Base-by-base conservation (phyloP, 2,329 filamentous ascomycete species). In the Penicillium sp. region DNA sequence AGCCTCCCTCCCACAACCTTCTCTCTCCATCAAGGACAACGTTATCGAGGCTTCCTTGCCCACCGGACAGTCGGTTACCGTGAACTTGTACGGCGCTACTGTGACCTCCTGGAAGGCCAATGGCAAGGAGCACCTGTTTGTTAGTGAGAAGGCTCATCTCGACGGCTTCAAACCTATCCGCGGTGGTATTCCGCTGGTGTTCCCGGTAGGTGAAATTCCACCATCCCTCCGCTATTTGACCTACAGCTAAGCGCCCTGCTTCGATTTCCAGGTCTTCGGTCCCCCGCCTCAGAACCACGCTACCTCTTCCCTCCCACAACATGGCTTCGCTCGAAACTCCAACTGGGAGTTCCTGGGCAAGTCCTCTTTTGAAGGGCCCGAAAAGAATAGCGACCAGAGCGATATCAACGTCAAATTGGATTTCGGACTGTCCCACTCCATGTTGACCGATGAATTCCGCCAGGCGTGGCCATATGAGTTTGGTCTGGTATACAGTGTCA, bases 401-500 rank as follows among this genome's bases (percentile, higher is more conserved):
- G 80, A 88, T 65, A 77, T 83, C 64, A 85, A 84, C 41, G 85
- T 97, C 58, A 96, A 95, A 79, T 84, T 99, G 53, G 93, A 99
- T 75, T 97, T 99, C 70, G 93, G 92, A 25, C 83, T 99, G 30
- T 89, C 87, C 43, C 80, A 83, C 25, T 78, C 80, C 43, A 86
- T 85, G 65, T 76, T 97, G 49, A 80, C 80, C 58, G 82, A 85
- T 0, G 80, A 84, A 36, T 80, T 81, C 58, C 82, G 81, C 65
- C 80, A 81, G 61, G 80, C 84, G 19, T 99, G 93, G 93, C 86
- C 88, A 2, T 87, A 86, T 66, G 83, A 87, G 55, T 99, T 99
- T 69, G 87, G 87, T 4, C 79, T 97, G 43, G 86, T 96, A 48
- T 99, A 99, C 77, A 95, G 87, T 64, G 89, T 99, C 51, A 95